Base-by-base conservation (phyloP, 2,329 filamentous ascomycete species). In the Mycosphaerelloides madeirae region DNA sequence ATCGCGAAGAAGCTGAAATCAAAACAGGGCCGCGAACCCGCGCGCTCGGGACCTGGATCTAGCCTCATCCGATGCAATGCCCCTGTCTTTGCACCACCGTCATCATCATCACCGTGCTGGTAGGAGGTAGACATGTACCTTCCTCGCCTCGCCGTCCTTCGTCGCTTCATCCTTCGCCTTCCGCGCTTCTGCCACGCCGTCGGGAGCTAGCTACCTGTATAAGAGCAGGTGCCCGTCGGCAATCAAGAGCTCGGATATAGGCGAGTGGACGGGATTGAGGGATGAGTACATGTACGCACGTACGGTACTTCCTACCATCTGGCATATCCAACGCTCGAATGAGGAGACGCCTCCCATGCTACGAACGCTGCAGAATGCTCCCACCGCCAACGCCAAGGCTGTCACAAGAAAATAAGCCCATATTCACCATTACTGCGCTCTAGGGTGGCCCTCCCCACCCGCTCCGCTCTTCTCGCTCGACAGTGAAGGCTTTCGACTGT, bases 311-410 rank as follows among this genome's bases (percentile, higher is more conserved):
- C n/a, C n/a, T n/a, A n/a, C n/a, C n/a, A n/a, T n/a, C n/a, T n/a
- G 22, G 9, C 22, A 5, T 25, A 9, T 25, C 6, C 22, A 6
- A 25, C 9, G 22, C 22, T 25, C 6, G 22, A n/a, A 5, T 6
- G 13, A 32, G 13, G 31, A 32, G 13, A 32, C 31, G 13, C 13
- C 31, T 32, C 31, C 13, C 13, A 16, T 32, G 5, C 31, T 14
- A 32, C 5, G 5, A 32, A 32, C 13, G 13, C 13, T 32, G 15
- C 31, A 32, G 6, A 16, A n/a, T 32, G 13, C 13, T n/a, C 6
- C 13, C 31, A n/a, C 14, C 12, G n/a, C 35, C 35, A 38, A 38
- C 16, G 19, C 35, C 35, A 38, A 9, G 16, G 35, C 35, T 38
- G 22, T 19, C 3, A 3, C 16, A 25, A 38, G 8, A 25, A 16